Percentiles rank a stretch among this genome's conserved stretches.
These are phyloP conservation scores for Amniculicola lignicola DNA, from an alignment of 495 filamentous ascomycete genomes.

Conservation along the genomic window DNA sequence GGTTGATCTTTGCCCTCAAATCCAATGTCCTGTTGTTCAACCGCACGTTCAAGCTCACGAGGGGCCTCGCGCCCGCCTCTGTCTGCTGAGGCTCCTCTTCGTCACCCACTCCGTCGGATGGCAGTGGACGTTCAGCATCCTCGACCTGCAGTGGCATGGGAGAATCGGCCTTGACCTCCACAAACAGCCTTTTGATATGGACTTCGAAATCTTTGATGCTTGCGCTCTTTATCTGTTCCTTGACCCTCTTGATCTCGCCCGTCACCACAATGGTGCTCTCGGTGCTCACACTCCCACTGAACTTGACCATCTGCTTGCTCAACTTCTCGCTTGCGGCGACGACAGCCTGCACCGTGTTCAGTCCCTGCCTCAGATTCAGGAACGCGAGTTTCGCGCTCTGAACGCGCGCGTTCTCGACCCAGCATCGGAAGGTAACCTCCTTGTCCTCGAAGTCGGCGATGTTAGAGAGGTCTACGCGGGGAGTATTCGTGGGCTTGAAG, in stretches of 20 bases:
- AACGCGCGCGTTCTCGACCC: conserved; percentile 44
- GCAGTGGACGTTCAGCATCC: conserved; percentile 43
- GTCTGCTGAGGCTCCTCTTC: conserved; percentile 33
- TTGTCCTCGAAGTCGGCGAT: conserved; percentile 33
- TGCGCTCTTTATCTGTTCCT: conserved; percentile 74
- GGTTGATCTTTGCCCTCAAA: conserved; percentile 43
- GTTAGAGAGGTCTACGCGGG: conserved; percentile 31
- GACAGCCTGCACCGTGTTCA: conserved; percentile 44
- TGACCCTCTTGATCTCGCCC: conserved; percentile 69
- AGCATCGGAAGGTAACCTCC: conserved; percentile 39
- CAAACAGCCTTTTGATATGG: conserved; percentile 73
- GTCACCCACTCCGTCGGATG: conserved; percentile 38
- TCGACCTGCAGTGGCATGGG: conserved; percentile 61
- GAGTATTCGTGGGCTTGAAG: conserved; percentile 33
- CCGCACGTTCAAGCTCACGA: conserved; percentile 44
- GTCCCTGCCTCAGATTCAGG: conserved; percentile 42
- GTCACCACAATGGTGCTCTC: conserved; percentile 79
- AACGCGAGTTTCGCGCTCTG: conserved; percentile 48
- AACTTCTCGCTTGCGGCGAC: conserved; percentile 49
- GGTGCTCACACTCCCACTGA: conserved; percentile 70
- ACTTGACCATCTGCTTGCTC: conserved; percentile 83
- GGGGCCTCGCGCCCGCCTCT: conserved; percentile 37
- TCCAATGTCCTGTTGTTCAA: conserved; percentile 47
- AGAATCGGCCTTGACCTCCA: conserved; percentile 62
- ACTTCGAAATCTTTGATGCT: conserved; percentile 74